These are phyloP conservation scores for Dissophora ornata DNA, from an alignment of 192 early-diverging fungal genomes.

Conservation along the genomic window DNA sequence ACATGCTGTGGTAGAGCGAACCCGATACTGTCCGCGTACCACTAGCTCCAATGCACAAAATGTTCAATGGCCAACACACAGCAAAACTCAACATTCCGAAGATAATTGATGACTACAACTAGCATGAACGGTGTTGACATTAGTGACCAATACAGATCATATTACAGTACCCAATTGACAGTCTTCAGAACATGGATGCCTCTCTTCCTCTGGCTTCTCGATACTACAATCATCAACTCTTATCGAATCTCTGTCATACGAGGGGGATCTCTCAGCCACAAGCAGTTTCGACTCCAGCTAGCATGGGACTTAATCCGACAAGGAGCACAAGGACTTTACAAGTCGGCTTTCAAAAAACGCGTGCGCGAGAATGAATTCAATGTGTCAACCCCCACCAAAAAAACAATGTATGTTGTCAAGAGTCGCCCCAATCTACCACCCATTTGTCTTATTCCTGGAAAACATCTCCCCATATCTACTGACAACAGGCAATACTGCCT, in stretches of 20 bases:
- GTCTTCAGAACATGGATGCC: slow-evolving; percentile 29
- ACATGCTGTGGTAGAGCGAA: neutral
- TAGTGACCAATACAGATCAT: slow-evolving; percentile 26
- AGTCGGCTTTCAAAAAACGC: neutral
- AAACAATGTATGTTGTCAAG: neutral
- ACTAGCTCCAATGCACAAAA: slow-evolving; percentile 24
- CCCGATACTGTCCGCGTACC: slow-evolving; percentile 5
- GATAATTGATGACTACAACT: slow-evolving; percentile 37
- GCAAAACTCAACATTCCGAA: slow-evolving; percentile 12
- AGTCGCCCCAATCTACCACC: neutral
- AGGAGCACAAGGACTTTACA: too few relatives aligned
- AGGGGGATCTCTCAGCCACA: slow-evolving; percentile 11
- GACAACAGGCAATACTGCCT: neutral
- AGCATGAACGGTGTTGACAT: slow-evolving; percentile 42
- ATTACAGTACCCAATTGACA: slow-evolving; percentile 28
- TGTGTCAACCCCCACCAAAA: neutral
- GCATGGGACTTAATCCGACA: slow-evolving; percentile 12
- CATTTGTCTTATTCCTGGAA: neutral
- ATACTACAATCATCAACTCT: slow-evolving; percentile 21
- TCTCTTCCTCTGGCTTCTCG: slow-evolving; percentile 27
- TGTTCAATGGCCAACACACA: slow-evolving; percentile 11
- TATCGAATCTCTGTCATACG: slow-evolving; percentile 12
- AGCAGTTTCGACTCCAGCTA: slow-evolving; percentile 5
- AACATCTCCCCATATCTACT: neutral
- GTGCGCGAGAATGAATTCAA: neutral